Evolutionary conservation across 805 yeast species (phyloP), one percentile per base, ranked within the genome.

Genomic region (Candida verbasci): DNA sequence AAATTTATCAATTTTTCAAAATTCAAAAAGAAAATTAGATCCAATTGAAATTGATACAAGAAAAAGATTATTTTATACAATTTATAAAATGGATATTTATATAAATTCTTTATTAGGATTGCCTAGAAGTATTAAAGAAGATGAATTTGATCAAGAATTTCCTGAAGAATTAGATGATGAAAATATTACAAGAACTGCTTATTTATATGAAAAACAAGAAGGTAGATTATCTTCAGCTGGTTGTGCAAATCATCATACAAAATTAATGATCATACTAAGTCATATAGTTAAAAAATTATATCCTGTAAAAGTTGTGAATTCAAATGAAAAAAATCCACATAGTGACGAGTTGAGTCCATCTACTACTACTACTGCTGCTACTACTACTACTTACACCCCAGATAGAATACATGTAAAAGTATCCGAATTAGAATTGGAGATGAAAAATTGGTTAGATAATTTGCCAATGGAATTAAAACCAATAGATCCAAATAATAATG

Each of bases 161-260:
- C 96, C 96, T 1, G 62, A 74, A 23, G 95, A 87, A 50, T 62
- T 86, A 24, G 96, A 87, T 50, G 96, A 88, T 58, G 94, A 86
- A 48, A 82, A 82, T 50, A 81, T 88, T 38, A 85, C 93, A 1
- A 74, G 77, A 29, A 68, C 65, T n/a, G 80, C 78, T 1, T 79
- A 80, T 44, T 47, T 65, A 14, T 50, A 61, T 49, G 53, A 78
- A 53, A 48, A 60, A 60, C 60, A 74, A 68, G 41, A 76, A 65
- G 54, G 68, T 9, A 66, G 76, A 40, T 58, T 83, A 18, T 79
- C 89, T 8, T 78, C 86, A 9, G 70, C 87, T 14, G 88, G 80
- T 0, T 81, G 88, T 55, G 93, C 95, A 11, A 88, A 87, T 51
- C 82, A 82, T 35, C 96, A 88, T 52, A 88, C 96, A 0, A 74